Evolutionary conservation across 371 early-diverging fungal genomes (phyloP).

Genomic region (Parasitella parasitica): DNA sequence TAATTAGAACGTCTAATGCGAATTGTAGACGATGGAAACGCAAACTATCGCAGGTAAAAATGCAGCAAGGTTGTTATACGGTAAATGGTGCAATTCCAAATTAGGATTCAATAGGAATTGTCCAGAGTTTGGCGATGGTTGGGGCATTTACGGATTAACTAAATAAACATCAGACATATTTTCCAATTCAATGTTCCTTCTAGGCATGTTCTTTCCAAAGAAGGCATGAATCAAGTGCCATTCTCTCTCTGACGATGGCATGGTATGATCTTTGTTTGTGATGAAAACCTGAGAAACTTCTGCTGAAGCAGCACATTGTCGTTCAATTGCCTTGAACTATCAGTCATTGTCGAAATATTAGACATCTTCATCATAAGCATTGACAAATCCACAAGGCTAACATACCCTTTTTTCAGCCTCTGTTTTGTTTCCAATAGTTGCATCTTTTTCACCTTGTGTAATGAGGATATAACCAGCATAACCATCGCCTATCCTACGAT

Average conservation of each 20-base stretch:
- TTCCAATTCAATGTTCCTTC: constrained; percentile 46
- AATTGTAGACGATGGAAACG: constrained; percentile 65
- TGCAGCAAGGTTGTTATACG: constrained; percentile 49
- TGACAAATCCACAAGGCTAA: no score
- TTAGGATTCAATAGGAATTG: constrained; percentile 8
- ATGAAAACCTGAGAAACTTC: constrained; percentile 39
- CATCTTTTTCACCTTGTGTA: constrained; percentile 58
- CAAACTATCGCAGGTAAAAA: constrained; percentile 61
- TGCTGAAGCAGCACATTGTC: constrained; percentile 35
- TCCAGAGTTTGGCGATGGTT: constrained; percentile 43
- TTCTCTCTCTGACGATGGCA: constrained; percentile 52
- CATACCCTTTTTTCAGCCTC: constrained; percentile 48
- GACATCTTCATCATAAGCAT: no score
- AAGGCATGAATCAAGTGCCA: constrained; percentile 59
- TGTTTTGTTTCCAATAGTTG: constrained; percentile 29
- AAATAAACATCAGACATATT: constrained; percentile 56
- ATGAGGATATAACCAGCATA: constrained; percentile 51
- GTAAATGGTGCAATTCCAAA: constrained; percentile 41
- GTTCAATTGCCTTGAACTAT: constrained; percentile 37
- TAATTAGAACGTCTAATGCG: not conserved
- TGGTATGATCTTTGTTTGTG: constrained; percentile 48
- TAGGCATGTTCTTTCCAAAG: constrained; percentile 51
- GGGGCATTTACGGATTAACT: constrained; percentile 40
- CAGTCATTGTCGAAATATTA: no score
- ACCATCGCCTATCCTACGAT: constrained; percentile 25